phyloP scores from a whole-genome alignment of 345 rosid genomes.

The Populus davidiana region DNA sequence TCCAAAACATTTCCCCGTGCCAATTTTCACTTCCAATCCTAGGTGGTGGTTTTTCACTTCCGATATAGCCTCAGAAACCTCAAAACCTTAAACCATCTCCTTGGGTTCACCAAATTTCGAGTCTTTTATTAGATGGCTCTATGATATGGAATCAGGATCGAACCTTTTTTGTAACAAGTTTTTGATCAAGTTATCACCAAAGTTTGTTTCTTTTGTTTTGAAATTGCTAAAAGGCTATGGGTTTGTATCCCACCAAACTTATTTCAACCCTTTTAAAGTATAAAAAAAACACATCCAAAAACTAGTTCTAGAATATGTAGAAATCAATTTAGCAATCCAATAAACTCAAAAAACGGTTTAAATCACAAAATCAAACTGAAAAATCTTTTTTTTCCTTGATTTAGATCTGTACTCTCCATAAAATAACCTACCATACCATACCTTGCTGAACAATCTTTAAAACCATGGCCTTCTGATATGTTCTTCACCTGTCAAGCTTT shows the following conservation, averaged over 20 bases:
- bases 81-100: conserved; percentile 57
- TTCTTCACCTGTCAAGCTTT: not conserved
- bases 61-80: conserved; percentile 41
- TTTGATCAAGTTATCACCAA: conserved; percentile 62
- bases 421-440: not conserved
- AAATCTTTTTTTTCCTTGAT: too few species aligned
- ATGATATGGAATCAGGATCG: conserved; percentile 60
- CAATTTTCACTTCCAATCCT: conserved; percentile 25
- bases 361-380: too few species aligned
- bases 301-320: too few species aligned
- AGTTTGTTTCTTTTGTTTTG: conserved; percentile 59
- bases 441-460: not conserved
- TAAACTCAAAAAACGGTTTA: too few species aligned
- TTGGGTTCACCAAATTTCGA: conserved; percentile 60
- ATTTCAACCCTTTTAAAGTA: too few species aligned
- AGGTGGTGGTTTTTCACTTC: conserved; percentile 41
- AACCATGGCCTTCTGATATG: not conserved
- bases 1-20: conserved; percentile 13
- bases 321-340: too few species aligned
- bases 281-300: too few species aligned
- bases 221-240: not conserved
- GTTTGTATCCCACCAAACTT: too few species aligned
- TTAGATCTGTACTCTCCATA: too few species aligned
- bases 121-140: conserved; percentile 62
- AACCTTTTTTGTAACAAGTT: conserved; percentile 54